These are phyloP conservation scores for Nannochloris sp. DNA, from an alignment of 139 green algal genomes.

Conservation along the genomic window DNA sequence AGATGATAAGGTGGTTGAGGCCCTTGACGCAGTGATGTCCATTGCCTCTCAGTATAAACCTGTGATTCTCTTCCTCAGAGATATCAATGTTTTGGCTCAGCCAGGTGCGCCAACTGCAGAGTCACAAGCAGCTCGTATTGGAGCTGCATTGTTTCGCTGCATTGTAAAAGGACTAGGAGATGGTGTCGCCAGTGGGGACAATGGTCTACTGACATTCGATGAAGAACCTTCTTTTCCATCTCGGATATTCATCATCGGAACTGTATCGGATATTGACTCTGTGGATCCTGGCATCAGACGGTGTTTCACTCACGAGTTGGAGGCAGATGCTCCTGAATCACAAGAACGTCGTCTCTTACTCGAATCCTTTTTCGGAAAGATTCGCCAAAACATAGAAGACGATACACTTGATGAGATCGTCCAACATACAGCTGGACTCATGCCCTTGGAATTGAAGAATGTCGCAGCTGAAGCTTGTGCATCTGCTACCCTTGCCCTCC, in stretches of 20 bases:
- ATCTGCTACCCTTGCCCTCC: conserved; percentile 8
- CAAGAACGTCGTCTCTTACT: conserved; percentile 27
- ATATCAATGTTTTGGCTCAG: conserved; percentile 33
- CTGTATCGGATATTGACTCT: conserved; percentile 25
- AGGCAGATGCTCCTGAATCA: conserved; percentile 30
- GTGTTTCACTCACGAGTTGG: conserved; percentile 78
- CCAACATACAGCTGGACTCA: conserved; percentile 62
- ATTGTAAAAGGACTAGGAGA: conserved; percentile 13
- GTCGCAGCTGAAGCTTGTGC: conserved; percentile 59
- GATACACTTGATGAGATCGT: conserved; percentile 28
- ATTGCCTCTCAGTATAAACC: conserved; percentile 46
- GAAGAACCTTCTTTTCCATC: conserved; percentile 39
- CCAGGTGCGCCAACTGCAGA: conserved; percentile 1
- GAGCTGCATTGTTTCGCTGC: conserved; percentile 23
- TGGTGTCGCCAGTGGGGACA: background rate
- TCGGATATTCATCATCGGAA: conserved; percentile 27
- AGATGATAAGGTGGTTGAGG: conserved; percentile 41
- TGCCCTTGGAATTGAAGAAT: conserved; percentile 57
- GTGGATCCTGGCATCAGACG: conserved; percentile 52
- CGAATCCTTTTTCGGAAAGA: background rate
- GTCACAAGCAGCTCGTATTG: conserved; percentile 20
- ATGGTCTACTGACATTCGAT: background rate
- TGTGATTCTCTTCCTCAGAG: conserved; percentile 41
- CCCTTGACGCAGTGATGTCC: conserved; percentile 35
- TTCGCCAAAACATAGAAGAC: background rate